Evolutionary conservation across 2,329 filamentous ascomycete genomes (phyloP).

Genomic region (Calonectria crousiana): DNA sequence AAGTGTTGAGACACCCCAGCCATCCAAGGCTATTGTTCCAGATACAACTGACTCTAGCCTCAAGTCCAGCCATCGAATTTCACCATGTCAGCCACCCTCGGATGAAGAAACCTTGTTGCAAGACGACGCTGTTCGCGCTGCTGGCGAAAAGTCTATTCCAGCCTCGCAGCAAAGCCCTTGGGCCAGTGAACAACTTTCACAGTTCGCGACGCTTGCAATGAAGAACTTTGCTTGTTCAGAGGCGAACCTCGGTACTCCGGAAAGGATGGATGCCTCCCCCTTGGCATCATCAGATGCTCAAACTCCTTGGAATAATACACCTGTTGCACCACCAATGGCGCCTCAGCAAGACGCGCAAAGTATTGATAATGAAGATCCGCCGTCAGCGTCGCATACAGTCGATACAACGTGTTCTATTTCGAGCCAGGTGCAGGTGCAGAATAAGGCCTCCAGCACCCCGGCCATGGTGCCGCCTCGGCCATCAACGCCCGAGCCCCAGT

Average conservation of each 20-base stretch:
- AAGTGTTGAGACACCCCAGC: slow-evolving; percentile 1
- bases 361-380: background rate
- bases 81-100: background rate
- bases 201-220: slow-evolving; percentile 29
- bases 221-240: background rate
- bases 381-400: slow-evolving; percentile 6
- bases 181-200: slow-evolving; percentile 36
- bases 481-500: slow-evolving; percentile 59
- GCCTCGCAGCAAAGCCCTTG: slow-evolving; percentile 45
- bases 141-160: slow-evolving; percentile 13
- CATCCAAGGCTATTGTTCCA: background rate
- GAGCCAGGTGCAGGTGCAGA: slow-evolving; percentile 26
- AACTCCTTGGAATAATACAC: slow-evolving; percentile 37
- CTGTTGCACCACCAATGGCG: background rate
- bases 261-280: background rate
- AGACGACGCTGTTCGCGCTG: background rate
- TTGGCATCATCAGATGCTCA: slow-evolving; percentile 28
- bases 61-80: background rate
- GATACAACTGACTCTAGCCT: background rate
- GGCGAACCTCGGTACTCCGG: background rate
- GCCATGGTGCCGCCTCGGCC: slow-evolving; percentile 33
- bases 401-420: background rate
- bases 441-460: background rate
- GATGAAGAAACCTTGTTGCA: background rate
- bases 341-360: background rate